Percentiles rank a stretch among this genome's conserved stretches.
These are phyloP conservation scores for Sporothrix phasma DNA, from an alignment of 2,329 filamentous ascomycete species.

Conservation along the genomic window DNA sequence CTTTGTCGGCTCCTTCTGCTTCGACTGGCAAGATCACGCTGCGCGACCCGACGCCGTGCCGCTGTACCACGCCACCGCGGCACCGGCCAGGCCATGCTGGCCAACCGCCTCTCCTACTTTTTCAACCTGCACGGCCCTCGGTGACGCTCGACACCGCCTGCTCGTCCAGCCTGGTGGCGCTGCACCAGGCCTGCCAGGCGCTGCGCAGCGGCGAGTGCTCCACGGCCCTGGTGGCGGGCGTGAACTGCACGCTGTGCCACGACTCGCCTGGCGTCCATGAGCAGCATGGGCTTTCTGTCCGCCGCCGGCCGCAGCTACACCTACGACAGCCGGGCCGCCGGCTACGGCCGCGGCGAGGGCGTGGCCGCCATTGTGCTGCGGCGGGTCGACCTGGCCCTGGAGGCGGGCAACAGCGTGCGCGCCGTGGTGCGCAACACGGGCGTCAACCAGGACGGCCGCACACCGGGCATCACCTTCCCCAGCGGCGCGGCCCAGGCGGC, in stretches of 20 bases:
- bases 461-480: slow-evolving; percentile 18
- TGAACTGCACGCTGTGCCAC: slow-evolving; percentile 20
- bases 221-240: slow-evolving; percentile 19
- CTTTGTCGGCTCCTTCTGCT: slow-evolving; percentile 22
- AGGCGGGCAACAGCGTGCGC: slow-evolving; percentile 28
- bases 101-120: slow-evolving; percentile 33
- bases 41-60: slow-evolving; percentile 20
- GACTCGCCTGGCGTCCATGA: slow-evolving; percentile 32
- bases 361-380: slow-evolving; percentile 36
- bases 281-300: slow-evolving; percentile 38
- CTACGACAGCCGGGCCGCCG: slow-evolving; percentile 34
- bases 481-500: slow-evolving; percentile 23
- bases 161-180: slow-evolving; percentile 31
- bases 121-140: slow-evolving; percentile 33
- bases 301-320: slow-evolving; percentile 21
- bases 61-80: slow-evolving; percentile 30
- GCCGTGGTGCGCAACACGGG: slow-evolving; percentile 25
- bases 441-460: slow-evolving; percentile 20
- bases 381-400: slow-evolving; percentile 28
- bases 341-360: slow-evolving; percentile 43
- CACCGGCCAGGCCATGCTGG: slow-evolving; percentile 26
- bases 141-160: slow-evolving; percentile 38
- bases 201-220: slow-evolving; percentile 19
- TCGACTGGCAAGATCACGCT: slow-evolving; percentile 23
- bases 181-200: slow-evolving; percentile 31